These are phyloP conservation scores for Clavispora fructus DNA, from an alignment of 805 yeast genomes.

Conservation along the genomic window DNA sequence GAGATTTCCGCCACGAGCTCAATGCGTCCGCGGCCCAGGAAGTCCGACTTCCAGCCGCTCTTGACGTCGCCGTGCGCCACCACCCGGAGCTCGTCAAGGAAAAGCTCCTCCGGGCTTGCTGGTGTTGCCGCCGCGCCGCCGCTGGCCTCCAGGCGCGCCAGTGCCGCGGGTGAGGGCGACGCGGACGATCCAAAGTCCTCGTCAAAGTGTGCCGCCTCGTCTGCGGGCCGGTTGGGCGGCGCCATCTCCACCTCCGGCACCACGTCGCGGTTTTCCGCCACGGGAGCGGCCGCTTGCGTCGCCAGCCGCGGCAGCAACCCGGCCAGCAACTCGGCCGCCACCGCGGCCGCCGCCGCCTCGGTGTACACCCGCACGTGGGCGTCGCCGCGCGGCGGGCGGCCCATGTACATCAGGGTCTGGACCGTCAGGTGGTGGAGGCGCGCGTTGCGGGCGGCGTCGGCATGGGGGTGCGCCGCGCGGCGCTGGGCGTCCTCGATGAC, in stretches of 20 bases:
- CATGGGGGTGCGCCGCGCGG: slow-evolving; percentile 6
- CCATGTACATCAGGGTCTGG: slow-evolving; percentile 13
- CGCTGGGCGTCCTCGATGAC: slow-evolving; percentile 35
- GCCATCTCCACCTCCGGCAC: slow-evolving; percentile 10
- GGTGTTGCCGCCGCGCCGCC: not conserved
- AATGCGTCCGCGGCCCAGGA: slow-evolving; percentile 67
- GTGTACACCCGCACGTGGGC: not conserved
- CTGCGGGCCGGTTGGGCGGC: slow-evolving; percentile 12
- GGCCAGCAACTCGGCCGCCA: not conserved
- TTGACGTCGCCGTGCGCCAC: slow-evolving; percentile 77
- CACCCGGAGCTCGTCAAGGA: slow-evolving; percentile 68
- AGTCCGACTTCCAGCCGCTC: slow-evolving; percentile 95
- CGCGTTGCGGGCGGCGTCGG: slow-evolving; percentile 8
- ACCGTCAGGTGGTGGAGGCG: slow-evolving; percentile 17
- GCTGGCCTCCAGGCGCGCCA: not conserved
- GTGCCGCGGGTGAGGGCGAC: not conserved
- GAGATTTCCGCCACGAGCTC: slow-evolving; percentile 72
- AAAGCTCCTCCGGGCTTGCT: slow-evolving; percentile 25
- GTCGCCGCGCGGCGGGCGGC: slow-evolving; percentile 9
- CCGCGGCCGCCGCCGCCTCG: slow-evolving; percentile 2
- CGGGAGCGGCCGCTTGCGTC: not conserved
- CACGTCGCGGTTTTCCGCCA: slow-evolving; percentile 8
- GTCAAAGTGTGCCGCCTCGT: slow-evolving; percentile 14
- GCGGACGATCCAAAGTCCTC: slow-evolving; percentile 11
- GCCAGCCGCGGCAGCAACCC: too few relatives aligned